phyloP scores from a whole-genome alignment of 129 eudicot species.

The Chrysanthemum seticuspe region DNA sequence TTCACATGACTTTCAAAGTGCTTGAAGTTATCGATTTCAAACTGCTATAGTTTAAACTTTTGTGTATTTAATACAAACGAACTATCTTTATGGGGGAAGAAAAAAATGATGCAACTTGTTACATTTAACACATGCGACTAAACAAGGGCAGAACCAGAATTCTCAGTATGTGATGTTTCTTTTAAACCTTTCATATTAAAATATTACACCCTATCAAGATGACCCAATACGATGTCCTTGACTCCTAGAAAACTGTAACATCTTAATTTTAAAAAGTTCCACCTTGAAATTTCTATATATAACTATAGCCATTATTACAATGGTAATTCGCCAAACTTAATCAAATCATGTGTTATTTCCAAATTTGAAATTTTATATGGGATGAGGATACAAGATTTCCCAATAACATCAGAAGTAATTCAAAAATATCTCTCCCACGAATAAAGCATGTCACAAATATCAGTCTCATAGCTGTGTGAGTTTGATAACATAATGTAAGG shows the following conservation, averaged over 20 bases:
- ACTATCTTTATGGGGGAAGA: background rate
- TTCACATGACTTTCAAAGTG: background rate
- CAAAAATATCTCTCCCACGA: background rate
- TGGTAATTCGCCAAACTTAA: background rate
- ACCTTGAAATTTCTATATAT: background rate
- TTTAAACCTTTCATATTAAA: slow-evolving; percentile 4
- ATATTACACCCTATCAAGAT: background rate
- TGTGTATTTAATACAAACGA: background rate
- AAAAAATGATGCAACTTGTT: slow-evolving; percentile 8
- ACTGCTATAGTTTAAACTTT: background rate
- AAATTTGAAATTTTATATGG: too few relatives aligned
- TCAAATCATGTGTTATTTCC: too few relatives aligned
- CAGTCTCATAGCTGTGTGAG: background rate
- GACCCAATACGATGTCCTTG: background rate
- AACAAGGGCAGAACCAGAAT: slow-evolving; percentile 4
- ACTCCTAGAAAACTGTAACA: slow-evolving; percentile 5
- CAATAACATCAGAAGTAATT: slow-evolving; percentile 1
- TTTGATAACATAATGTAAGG: background rate
- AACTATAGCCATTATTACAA: slow-evolving; percentile 1
- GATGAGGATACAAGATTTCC: background rate
- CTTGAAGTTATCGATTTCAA: background rate
- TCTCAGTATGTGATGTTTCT: background rate
- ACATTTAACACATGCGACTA: background rate
- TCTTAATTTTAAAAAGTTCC: background rate
- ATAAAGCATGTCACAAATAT: background rate